A percentile compares a stretch with the other conserved stretches of the same genome.
phyloP scores from a whole-genome alignment of 768 basidiomycete genomes.

The Lactarius quietus region DNA sequence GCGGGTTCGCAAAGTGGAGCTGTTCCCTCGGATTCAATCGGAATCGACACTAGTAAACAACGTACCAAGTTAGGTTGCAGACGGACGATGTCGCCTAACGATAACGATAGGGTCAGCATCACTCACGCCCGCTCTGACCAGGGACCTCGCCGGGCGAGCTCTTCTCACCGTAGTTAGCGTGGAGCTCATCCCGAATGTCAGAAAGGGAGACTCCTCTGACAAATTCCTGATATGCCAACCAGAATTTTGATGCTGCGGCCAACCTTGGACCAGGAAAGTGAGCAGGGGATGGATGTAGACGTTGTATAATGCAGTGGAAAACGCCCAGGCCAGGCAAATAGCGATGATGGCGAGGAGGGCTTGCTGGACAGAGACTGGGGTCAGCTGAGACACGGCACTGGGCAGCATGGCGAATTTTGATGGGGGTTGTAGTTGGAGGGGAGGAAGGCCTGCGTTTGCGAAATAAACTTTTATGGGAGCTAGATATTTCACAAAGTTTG shows the following conservation, averaged over 20 bases:
- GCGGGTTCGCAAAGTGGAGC: constrained; percentile 44
- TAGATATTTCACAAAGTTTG: too few species aligned
- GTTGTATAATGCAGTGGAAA: constrained; percentile 10
- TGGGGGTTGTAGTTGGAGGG: neutral
- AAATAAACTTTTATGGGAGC: too few species aligned
- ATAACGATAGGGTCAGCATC: neutral
- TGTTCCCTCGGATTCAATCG: constrained; percentile 15
- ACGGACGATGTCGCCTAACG: constrained; percentile 38
- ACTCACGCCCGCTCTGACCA: neutral
- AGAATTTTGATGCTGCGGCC: constrained; percentile 24
- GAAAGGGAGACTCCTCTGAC: constrained; percentile 25
- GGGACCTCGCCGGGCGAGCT: too few species aligned
- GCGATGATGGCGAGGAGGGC: neutral
- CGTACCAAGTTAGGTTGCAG: constrained; percentile 41
- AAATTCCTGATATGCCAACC: constrained; percentile 25
- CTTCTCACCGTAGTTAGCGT: constrained; percentile 37
- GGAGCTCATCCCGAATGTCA: constrained; percentile 37
- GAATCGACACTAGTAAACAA: neutral
- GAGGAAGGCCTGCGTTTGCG: too few species aligned
- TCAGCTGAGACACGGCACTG: neutral
- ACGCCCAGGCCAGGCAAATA: neutral
- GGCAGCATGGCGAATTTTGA: neutral
- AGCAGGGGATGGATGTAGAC: constrained; percentile 25
- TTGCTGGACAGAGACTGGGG: neutral
- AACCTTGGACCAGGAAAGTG: constrained; percentile 27